Evolutionary conservation across 768 basidiomycete genomes (phyloP).

Genomic region (Zangia roseola): DNA sequence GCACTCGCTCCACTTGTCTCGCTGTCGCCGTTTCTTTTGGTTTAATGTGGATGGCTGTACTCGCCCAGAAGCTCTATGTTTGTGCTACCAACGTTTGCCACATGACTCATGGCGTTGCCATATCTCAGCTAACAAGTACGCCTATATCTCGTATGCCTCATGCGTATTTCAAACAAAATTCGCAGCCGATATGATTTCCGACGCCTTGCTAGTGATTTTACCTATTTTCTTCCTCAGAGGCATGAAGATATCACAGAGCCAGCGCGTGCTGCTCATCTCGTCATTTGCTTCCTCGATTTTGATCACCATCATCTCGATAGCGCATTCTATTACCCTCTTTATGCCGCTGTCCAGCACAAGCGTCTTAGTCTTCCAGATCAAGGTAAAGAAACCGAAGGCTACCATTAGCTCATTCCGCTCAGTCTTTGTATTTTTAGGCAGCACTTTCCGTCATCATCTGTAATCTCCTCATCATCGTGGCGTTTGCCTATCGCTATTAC

Average conservation of each 20-base stretch:
- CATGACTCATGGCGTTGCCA: neutral
- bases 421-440: slow-evolving; percentile 7
- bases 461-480: slow-evolving; percentile 22
- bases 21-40: slow-evolving; percentile 8
- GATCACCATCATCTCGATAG: slow-evolving; percentile 18
- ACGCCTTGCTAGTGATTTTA: slow-evolving; percentile 11
- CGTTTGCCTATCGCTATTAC: slow-evolving; percentile 13
- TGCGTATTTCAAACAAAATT: neutral
- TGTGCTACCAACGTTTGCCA: neutral
- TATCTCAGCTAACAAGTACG: slow-evolving; percentile 18
- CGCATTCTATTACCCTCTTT: slow-evolving; percentile 12
- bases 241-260: slow-evolving; percentile 10
- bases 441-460: slow-evolving; percentile 20
- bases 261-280: slow-evolving; percentile 15
- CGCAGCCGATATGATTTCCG: slow-evolving; percentile 21
- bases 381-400: slow-evolving; percentile 9
- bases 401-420: neutral
- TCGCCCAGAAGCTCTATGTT: slow-evolving; percentile 3
- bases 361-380: slow-evolving; percentile 17
- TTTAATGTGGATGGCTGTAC: slow-evolving; percentile 12
- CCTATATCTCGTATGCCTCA: neutral
- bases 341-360: neutral
- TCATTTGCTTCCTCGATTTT: slow-evolving; percentile 23
- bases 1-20: neutral
- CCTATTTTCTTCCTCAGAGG: slow-evolving; percentile 16